Evolutionary conservation across 441 rosid species (phyloP), one percentile per base, ranked within the genome.

Genomic region (Eruca vesicaria): DNA sequence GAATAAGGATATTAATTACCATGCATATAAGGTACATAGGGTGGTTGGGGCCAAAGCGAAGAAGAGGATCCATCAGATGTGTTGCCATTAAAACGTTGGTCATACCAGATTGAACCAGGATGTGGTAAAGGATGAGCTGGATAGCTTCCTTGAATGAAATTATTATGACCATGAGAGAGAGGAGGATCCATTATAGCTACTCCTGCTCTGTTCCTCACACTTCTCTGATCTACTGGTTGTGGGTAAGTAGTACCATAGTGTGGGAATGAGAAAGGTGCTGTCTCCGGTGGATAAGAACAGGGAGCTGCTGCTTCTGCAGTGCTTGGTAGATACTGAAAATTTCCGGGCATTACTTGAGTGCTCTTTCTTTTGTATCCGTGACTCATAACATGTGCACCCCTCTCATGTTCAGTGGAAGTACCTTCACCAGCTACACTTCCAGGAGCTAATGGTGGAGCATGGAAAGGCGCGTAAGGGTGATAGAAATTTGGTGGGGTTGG

Each of bases 331-430:
- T 81, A 80, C 63, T 83, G 97, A 71, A 79, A 76, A 85, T 77
- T 76, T 71, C 83, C 92, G 0, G 84, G 86, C 48, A 79, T 20
- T 28, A 79, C 86, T 78, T 88, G 91, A 35, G 86, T 76, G 58
- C 77, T 88, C 81, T 93, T 93, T 80, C 90, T 87, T 85, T 93
- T 93, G 82, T 73, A 93, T 55, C 80, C 76, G 53, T 82, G 76
- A 69, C 88, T 90, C 88, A 85, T 79, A 61, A 80, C 82, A 64
- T 82, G 84, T 26, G 59, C 69, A 63, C 77, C 83, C 74, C 84
- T 84, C 62, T 86, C 92, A 70, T 84, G 82, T 38, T 86, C 92
- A 65, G 82, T 90, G 9, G 82, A 79, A 64, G 88, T 67, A 71
- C 75, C 87, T n/a, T n/a, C n/a, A n/a, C n/a, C n/a, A n/a, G n/a